Base-by-base conservation (phyloP, 495 filamentous ascomycete species). In the Friedmanniomyces simplex region DNA sequence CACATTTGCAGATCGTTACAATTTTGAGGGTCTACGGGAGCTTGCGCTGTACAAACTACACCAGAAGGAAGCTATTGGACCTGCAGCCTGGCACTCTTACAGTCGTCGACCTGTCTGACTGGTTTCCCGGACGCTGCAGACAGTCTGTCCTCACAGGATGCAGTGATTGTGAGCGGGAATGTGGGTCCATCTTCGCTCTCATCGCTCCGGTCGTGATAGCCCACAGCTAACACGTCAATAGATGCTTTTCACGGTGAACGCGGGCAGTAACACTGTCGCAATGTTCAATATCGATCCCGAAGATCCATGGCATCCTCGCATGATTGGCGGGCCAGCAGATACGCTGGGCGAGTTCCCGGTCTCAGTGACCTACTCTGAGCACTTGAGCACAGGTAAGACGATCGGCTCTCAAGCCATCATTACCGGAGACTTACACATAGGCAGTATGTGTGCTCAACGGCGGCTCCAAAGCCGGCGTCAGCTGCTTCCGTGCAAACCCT, bases 181-280 rank as follows among this genome's bases (percentile, higher is more conserved):
- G 54, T 57, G 46, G 52, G 54, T 57, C 6, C 16, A 7, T 14
- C 13, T 22, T 12, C 10, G 6, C 11, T 30, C 48, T 21, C 10
- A 45, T 47, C 41, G 11, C 12, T 21, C 14, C 10, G n/a, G n/a
- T n/a, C n/a, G n/a, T n/a, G n/a, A n/a, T n/a, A n/a, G n/a, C n/a
- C n/a, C n/a, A n/a, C n/a, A n/a, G 28, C 50, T 28, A 21, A 36
- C 34, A 4, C 5, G 8, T 41, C 22, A 8, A 5, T 11, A 57
- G 54, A 12, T 32, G 16, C 46, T 57, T 11, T 57, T 57, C 45
- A 57, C 54, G 6, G 46, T 57, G 7, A 57, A 57, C 30, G 43
- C 54, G 4, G 54, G 54, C 43, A 50, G 43, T 26, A 39, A 36
- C 43, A 57, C 54, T 11, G 7, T 50, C 2, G 43, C 34, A 22